Evolutionary conservation across 495 filamentous ascomycete genomes (phyloP).

Genomic region (Aspergillus diversus): DNA sequence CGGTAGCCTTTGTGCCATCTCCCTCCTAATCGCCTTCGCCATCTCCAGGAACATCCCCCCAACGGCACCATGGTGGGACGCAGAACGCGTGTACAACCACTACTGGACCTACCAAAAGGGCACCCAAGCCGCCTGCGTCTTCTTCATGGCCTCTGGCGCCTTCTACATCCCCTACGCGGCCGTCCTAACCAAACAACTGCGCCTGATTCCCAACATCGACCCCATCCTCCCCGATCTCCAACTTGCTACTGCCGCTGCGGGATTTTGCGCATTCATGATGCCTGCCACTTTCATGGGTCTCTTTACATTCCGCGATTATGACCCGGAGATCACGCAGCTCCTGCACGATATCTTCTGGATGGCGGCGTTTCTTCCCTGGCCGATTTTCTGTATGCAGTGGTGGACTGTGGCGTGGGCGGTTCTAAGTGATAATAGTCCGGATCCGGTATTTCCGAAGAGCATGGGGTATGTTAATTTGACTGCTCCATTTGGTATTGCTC

Average conservation of each 20-base stretch:
- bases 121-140: not conserved
- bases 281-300: slow-evolving; percentile 1
- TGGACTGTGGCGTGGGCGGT: slow-evolving; percentile 14
- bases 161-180: not conserved
- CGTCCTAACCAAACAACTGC: not conserved
- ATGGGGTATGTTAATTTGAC: not conserved
- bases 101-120: not conserved
- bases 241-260: not conserved
- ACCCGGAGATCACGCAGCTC: slow-evolving; percentile 4
- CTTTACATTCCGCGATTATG: slow-evolving; percentile 14
- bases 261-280: not conserved
- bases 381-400: slow-evolving; percentile 4
- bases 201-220: not conserved
- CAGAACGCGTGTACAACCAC: not conserved
- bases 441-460: not conserved
- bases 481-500: not conserved
- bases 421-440: not conserved
- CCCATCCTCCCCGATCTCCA: slow-evolving; percentile 8
- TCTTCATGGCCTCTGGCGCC: not conserved
- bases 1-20: not conserved
- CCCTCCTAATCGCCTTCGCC: not conserved
- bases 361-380: not conserved
- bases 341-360: slow-evolving; percentile 12
- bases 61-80: not conserved
- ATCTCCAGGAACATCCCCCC: slow-evolving; percentile 2